phyloP scores from a whole-genome alignment of 1,139 yeast genomes.

The Citeromyces siamensis region DNA sequence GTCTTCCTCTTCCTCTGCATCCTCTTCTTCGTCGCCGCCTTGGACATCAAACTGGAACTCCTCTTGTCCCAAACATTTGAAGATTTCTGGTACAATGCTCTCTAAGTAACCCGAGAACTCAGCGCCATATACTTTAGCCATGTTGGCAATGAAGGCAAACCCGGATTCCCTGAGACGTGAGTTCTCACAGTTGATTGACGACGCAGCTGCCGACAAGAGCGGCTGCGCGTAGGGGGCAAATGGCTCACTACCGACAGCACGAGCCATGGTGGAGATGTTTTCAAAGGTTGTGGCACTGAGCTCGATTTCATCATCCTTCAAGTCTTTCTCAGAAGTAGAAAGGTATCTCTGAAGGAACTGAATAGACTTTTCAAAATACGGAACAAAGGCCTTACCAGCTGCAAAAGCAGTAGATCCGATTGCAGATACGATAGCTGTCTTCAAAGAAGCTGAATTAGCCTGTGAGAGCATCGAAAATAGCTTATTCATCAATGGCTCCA shows the following conservation, averaged over 20 bases:
- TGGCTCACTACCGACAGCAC: slow-evolving; percentile 89
- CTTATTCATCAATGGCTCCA: slow-evolving; percentile 85
- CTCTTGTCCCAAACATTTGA: slow-evolving; percentile 74
- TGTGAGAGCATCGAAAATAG: slow-evolving; percentile 70
- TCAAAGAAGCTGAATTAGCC: slow-evolving; percentile 53
- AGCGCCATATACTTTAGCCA: slow-evolving; percentile 89
- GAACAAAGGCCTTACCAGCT: slow-evolving; percentile 77
- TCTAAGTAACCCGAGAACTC: slow-evolving; percentile 83
- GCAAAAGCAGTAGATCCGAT: slow-evolving; percentile 97
- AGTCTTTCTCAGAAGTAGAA: slow-evolving; percentile 47
- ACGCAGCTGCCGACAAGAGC: slow-evolving; percentile 79
- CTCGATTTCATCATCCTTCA: slow-evolving; percentile 71
- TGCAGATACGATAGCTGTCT: slow-evolving; percentile 86
- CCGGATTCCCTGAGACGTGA: slow-evolving; percentile 91
- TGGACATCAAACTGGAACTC: slow-evolving; percentile 45
- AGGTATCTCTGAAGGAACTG: slow-evolving; percentile 75
- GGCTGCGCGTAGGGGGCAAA: slow-evolving; percentile 84
- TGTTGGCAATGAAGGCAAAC: slow-evolving; percentile 85
- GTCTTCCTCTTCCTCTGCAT: slow-evolving; percentile 32
- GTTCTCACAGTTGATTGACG: slow-evolving; percentile 64
- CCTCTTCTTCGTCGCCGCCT: slow-evolving; percentile 19
- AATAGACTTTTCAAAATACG: slow-evolving; percentile 76
- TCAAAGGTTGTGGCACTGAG: slow-evolving; percentile 88
- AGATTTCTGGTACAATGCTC: slow-evolving; percentile 72
- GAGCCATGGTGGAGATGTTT: slow-evolving; percentile 88